Evolutionary conservation across 305 asterid genomes (phyloP), one percentile per base, ranked within the genome.

Genomic region (Lippia alba): DNA sequence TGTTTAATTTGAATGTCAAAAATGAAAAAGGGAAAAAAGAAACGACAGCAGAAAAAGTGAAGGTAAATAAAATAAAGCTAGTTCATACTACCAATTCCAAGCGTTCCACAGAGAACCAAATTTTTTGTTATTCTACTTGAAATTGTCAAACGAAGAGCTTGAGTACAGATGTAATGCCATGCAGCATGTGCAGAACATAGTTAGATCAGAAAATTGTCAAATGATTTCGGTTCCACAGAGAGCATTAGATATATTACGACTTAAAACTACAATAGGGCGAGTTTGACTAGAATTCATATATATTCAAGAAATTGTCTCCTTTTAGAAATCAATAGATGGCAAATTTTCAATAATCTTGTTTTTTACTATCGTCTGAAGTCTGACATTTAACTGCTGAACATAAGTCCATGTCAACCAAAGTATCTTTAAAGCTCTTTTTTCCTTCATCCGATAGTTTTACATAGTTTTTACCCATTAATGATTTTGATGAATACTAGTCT

Each of bases 131-230:
- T 24, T 24, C 30, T 24, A 24, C 30, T 24, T 24, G 30, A 24
- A 24, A 24, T 24, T 24, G 30, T 24, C 30, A 24, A 24, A 24
- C 30, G 30, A 24, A 24, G 30, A 24, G 53, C 45, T 11, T 53
- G 68, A 41, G 30, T 44, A 71, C 40, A 8, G 50, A 49, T 4
- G 46, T 46, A 71, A 57, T 45, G 44, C 50, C 20, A 45, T 56
- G 66, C 49, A 67, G 58, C 34, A 57, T 33, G 17, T 41, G 56
- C 19, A 67, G 61, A 17, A 45, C 50, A 48, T 6, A 44, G 64
- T 18, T n/a, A 24, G 32, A 62, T 44, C 14, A 50, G 16, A 30
- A 44, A 16, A 46, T 32, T 3, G 56, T 57, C 60, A 55, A 33
- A 62, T 54, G 39, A 54, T n/a, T 62, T 56, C 56, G 32, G 34